A percentile compares a stretch with the other conserved stretches of the same genome.
Evolutionary conservation across 257 asterid genomes (phyloP).

Genomic region (Jasminum sambac): DNA sequence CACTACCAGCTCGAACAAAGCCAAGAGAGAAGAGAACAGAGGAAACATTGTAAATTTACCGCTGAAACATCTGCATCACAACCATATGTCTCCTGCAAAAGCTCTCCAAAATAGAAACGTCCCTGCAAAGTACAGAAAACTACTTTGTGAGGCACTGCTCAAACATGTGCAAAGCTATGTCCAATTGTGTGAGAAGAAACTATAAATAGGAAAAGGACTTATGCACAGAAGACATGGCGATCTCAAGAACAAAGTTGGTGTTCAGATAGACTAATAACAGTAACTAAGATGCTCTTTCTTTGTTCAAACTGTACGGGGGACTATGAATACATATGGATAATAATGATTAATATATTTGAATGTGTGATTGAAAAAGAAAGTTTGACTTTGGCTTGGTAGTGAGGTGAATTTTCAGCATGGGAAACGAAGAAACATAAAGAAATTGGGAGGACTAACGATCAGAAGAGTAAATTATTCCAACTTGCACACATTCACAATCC

Average conservation of each 20-base stretch:
- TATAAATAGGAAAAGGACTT: neutral
- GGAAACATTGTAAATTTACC: conserved; percentile 45
- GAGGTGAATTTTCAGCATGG: too few species aligned
- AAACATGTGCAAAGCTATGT: neutral
- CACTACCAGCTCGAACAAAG: conserved; percentile 22
- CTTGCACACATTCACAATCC: conserved; percentile 2
- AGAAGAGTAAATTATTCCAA: neutral
- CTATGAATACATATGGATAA: too few species aligned
- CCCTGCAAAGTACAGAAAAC: conserved; percentile 51
- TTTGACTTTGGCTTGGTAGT: too few species aligned
- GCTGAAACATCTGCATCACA: conserved; percentile 81
- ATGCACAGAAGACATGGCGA: neutral
- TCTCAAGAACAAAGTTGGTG: neutral
- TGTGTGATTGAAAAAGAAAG: too few species aligned
- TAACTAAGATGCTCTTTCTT: too few species aligned
- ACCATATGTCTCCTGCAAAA: conserved; percentile 58
- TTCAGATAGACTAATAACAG: too few species aligned
- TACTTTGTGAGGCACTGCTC: conserved; percentile 12
- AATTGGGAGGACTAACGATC: neutral
- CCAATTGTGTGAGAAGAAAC: neutral
- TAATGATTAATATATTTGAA: too few species aligned
- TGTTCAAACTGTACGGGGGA: too few species aligned
- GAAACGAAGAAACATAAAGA: neutral
- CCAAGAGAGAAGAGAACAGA: conserved; percentile 19
- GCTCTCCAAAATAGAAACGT: conserved; percentile 92